Conservation (phyloP, 129 eudicot species). For the Lactuca sativa region DNA sequence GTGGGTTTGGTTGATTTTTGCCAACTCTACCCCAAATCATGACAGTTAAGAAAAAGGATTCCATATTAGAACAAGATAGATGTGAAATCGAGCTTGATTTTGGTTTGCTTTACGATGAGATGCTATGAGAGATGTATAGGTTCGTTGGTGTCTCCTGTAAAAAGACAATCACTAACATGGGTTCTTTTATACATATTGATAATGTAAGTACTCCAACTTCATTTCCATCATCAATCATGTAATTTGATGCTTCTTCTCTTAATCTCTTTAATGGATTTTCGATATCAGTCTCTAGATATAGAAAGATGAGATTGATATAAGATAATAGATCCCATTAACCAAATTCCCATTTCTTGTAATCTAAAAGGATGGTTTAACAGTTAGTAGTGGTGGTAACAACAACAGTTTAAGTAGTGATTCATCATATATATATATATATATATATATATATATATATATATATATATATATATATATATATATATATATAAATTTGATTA, state of each 20-base stretch:
- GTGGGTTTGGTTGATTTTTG: too few relatives aligned
- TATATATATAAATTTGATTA: too few relatives aligned
- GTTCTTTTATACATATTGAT: conserved; percentile 3
- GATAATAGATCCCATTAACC: conserved; percentile 40
- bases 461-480: too few relatives aligned
- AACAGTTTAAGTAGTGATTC: conserved; percentile 47
- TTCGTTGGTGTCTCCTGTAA: conserved; percentile 26
- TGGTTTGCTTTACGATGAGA: conserved; percentile 45
- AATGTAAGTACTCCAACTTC: conserved; percentile 45
- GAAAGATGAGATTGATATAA: conserved; percentile 68
- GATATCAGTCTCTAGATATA: conserved; percentile 14
- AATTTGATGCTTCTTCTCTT: neutral
- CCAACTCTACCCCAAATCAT: too few relatives aligned
- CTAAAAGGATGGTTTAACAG: conserved; percentile 43
- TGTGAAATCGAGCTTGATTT: conserved; percentile 52
- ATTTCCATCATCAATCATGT: neutral
- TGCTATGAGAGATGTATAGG: conserved; percentile 53
- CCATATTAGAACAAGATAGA: conserved; percentile 26
- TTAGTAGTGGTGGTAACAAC: conserved; percentile 34
- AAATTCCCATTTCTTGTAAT: conserved; percentile 47
- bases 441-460: too few relatives aligned
- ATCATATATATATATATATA: too few relatives aligned
- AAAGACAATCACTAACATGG: conserved; percentile 11
- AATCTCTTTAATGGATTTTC: neutral
- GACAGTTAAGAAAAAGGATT: conserved; percentile 33